phyloP scores from a whole-genome alignment of 139 green algal genomes.

The Coelastrella sp. region DNA sequence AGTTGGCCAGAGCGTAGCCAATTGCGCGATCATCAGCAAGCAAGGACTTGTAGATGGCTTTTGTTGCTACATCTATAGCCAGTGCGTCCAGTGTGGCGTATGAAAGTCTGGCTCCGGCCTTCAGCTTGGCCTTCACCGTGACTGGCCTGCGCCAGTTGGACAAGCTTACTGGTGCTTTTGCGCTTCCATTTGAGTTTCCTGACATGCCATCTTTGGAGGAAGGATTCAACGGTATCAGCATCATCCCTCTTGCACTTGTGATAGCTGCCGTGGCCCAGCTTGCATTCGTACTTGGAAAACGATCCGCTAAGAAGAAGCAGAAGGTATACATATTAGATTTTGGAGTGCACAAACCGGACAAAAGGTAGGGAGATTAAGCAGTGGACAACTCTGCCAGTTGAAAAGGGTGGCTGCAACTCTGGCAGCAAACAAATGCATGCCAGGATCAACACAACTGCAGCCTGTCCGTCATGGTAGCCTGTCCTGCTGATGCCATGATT shows the following conservation, averaged over 20 bases:
- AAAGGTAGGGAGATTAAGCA: slow-evolving; percentile 6
- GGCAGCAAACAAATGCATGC: too few species aligned
- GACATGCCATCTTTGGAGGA: too few species aligned
- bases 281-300: background rate
- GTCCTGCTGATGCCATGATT: too few species aligned
- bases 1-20: background rate
- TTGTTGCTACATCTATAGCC: background rate
- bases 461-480: too few species aligned
- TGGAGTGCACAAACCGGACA: slow-evolving; percentile 30
- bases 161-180: background rate
- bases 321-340: slow-evolving; percentile 44
- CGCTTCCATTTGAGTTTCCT: too few species aligned
- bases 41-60: too few species aligned
- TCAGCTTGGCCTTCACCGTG: background rate
- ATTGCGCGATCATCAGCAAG: background rate
- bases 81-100: background rate
- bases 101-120: background rate
- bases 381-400: too few species aligned
- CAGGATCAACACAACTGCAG: too few species aligned
- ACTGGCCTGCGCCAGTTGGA: background rate
- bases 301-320: background rate
- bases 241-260: background rate
- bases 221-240: background rate
- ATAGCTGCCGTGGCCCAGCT: background rate
- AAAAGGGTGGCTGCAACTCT: too few species aligned